Base-by-base conservation (phyloP, 2,329 filamentous ascomycete genomes). In the Calonectria hawksworthii region DNA sequence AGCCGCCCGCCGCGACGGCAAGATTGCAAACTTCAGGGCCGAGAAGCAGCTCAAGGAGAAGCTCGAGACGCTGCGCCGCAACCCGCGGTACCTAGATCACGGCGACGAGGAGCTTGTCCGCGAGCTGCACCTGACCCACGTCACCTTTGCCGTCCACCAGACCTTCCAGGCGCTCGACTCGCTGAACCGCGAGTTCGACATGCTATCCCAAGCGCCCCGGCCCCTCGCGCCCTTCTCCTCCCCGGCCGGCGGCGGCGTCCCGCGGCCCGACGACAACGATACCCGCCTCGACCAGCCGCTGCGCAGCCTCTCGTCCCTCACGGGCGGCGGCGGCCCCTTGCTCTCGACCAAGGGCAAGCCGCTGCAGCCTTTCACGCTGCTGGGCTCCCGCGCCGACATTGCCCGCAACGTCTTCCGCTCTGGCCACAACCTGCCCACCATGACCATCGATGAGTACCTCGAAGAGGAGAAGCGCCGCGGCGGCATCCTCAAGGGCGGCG, bases 391-490 rank as follows among this genome's bases (percentile, higher is more conserved):
- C 47, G 92, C 95, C 75, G 93, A 95, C 75, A 85, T 98, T 74
- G 91, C 93, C 74, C 89, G 93, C 73, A 94, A 94, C 3, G 96
- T 99, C 0, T 99, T 99, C 85, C 91, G 95, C 70, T 92, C 95
- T 0, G 95, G 97, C 10, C 97, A 99, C 84, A 98, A 95, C 85
- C 87, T 99, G 73, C 97, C 97, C 0, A 99, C 97, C 4, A 99
- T 99, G 97, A 95, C 92, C 1, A 98, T 99, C 75, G 97, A 99
- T 80, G 97, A 99, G 86, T 99, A 99, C 82, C 88, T 99, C 21
- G 97, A 98, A 68, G 96, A 99, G 85, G 97, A 99, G 87, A 91
- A 91, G 82, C 90, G 91, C 78, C 89, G 94, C 76, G 97, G 97
- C 21, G 95, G 95, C 26, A 96, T 99, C 73, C 95, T 99, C 70